These are phyloP conservation scores for Xerocomus nothofagi DNA, from an alignment of 1,284 basidiomycete genomes.

Conservation along the genomic window DNA sequence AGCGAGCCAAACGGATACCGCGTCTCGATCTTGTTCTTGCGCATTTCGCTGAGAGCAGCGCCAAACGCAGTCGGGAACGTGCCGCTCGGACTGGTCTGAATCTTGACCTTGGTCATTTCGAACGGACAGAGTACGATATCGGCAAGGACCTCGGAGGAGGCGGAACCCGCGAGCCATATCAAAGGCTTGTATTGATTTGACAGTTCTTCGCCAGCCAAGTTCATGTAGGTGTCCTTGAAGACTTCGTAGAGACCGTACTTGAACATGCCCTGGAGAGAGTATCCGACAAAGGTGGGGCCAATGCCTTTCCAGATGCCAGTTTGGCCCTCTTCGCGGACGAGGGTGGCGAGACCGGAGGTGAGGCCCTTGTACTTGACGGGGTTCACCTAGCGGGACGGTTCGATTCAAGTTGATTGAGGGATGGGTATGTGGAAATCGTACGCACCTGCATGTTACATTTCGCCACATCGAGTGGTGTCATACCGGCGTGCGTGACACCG, in stretches of 20 bases:
- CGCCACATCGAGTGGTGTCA: slow-evolving; percentile 92
- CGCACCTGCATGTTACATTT: slow-evolving; percentile 98
- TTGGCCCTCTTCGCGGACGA: slow-evolving; percentile 80
- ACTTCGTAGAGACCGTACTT: slow-evolving; percentile 96
- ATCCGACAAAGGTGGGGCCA: slow-evolving; percentile 89
- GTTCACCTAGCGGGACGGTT: slow-evolving; percentile 51
- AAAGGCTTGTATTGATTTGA: slow-evolving; percentile 86
- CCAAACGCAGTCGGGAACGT: slow-evolving; percentile 75
- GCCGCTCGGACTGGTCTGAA: slow-evolving; percentile 71
- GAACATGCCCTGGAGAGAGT: slow-evolving; percentile 95
- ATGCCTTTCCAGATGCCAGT: slow-evolving; percentile 92
- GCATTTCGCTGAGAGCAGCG: slow-evolving; percentile 70
- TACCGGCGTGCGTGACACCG: slow-evolving; percentile 91
- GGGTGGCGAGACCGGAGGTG: slow-evolving; percentile 66
- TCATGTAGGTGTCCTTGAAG: slow-evolving; percentile 92
- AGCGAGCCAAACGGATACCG: slow-evolving; percentile 81
- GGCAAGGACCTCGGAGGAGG: slow-evolving; percentile 93
- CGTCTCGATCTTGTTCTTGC: slow-evolving; percentile 59
- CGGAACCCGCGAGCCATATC: slow-evolving; percentile 94
- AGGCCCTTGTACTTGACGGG: slow-evolving; percentile 79
- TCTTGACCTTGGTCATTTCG: slow-evolving; percentile 86
- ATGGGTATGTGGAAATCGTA: background rate
- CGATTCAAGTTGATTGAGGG: too few species aligned
- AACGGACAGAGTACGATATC: slow-evolving; percentile 84
- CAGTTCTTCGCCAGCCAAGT: slow-evolving; percentile 80